These are phyloP conservation scores for Tolypocladium sp. DNA, from an alignment of 2,329 filamentous ascomycete genomes.

Conservation along the genomic window DNA sequence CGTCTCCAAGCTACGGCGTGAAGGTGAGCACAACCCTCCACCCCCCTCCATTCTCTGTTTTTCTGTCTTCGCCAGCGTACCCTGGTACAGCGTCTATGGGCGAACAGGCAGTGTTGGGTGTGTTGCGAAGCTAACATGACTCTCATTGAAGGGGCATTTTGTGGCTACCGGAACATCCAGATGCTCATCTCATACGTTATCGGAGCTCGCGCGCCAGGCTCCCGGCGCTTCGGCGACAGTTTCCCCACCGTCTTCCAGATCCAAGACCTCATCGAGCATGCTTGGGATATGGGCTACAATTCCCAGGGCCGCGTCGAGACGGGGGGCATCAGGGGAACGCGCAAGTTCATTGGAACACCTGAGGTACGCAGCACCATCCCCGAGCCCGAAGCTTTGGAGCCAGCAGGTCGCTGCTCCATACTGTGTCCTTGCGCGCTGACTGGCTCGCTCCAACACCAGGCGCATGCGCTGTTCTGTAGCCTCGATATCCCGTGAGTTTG, in stretches of 20 bases:
- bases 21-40: constrained; percentile 37
- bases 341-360: constrained; percentile 91
- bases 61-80: too few species aligned
- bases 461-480: constrained; percentile 66
- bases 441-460: constrained; percentile 33
- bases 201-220: constrained; percentile 44
- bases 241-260: constrained; percentile 73
- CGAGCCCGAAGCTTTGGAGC: not conserved
- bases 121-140: not conserved
- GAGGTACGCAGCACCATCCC: constrained; percentile 46
- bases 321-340: constrained; percentile 75
- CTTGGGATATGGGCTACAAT: constrained; percentile 84
- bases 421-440: not conserved
- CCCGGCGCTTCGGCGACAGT: constrained; percentile 47
- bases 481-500: constrained; percentile 54
- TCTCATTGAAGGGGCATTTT: constrained; percentile 62
- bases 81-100: not conserved
- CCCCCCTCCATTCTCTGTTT: not conserved
- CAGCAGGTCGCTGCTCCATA: not conserved
- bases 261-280: constrained; percentile 77
- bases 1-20: constrained; percentile 70
- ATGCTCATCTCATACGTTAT: constrained; percentile 78
- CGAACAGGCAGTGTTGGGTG: not conserved
- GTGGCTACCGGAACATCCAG: constrained; percentile 91
- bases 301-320: constrained; percentile 67